Evolutionary conservation across 2,329 filamentous ascomycete genomes (phyloP).

Genomic region (Penicillium glabrum): DNA sequence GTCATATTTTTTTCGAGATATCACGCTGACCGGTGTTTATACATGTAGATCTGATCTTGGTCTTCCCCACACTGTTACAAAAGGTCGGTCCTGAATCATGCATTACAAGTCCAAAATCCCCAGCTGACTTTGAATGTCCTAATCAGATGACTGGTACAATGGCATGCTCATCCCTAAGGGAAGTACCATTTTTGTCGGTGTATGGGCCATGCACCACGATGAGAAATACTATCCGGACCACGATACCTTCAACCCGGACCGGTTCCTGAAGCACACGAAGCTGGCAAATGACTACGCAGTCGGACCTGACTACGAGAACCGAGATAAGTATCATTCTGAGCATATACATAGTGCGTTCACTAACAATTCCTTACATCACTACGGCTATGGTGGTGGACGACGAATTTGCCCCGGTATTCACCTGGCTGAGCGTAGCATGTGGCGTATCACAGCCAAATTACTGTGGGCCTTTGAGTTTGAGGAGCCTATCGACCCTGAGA

Average conservation of each 20-base stretch:
- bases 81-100: background rate
- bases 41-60: background rate
- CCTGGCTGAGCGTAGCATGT: background rate
- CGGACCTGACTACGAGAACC: slow-evolving; percentile 42
- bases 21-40: background rate
- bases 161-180: slow-evolving; percentile 53
- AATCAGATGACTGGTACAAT: slow-evolving; percentile 50
- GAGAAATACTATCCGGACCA: slow-evolving; percentile 39
- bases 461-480: background rate
- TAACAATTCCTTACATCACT: slow-evolving; percentile 20
- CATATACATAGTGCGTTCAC: background rate
- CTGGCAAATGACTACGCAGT: slow-evolving; percentile 32
- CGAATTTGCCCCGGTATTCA: slow-evolving; percentile 1
- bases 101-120: background rate
- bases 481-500: background rate
- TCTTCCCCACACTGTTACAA: background rate
- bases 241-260: slow-evolving; percentile 37
- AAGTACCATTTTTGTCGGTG: slow-evolving; percentile 47
- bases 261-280: slow-evolving; percentile 34
- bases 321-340: slow-evolving; percentile 40
- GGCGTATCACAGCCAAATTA: background rate
- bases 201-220: slow-evolving; percentile 45
- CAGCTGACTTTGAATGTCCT: slow-evolving; percentile 43
- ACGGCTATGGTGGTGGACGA: slow-evolving; percentile 48
- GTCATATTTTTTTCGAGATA: background rate